A percentile compares a stretch with the other conserved stretches of the same genome.
Conservation (phyloP, 1,284 basidiomycete species). For the Cutaneotrichosporon sp. region DNA sequence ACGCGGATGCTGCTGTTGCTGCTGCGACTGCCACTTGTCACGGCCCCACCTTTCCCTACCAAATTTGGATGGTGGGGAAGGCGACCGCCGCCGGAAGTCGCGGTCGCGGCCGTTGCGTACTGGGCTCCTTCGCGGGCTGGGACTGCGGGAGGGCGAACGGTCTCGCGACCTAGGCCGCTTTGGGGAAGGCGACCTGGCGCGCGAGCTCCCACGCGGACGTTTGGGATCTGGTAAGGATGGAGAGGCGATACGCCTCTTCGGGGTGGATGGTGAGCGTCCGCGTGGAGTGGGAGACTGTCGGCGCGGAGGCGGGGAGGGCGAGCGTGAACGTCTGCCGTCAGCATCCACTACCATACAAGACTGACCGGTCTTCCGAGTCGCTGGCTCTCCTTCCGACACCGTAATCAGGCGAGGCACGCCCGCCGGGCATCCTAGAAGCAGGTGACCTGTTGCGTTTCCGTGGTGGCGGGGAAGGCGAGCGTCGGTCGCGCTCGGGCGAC, state of each 20-base stretch:
- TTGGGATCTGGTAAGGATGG: constrained; percentile 17
- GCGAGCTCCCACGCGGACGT: constrained; percentile 15
- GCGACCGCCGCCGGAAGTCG: background rate
- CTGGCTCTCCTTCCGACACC: constrained; percentile 5
- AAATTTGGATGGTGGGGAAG: background rate
- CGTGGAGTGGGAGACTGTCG: background rate
- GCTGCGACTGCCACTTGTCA: constrained; percentile 8
- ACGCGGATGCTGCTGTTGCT: background rate
- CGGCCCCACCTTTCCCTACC: background rate
- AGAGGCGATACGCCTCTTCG: constrained; percentile 17
- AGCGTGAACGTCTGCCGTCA: constrained; percentile 9
- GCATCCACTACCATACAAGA: background rate
- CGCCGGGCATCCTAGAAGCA: background rate
- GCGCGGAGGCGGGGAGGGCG: background rate
- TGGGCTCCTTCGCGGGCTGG: constrained; percentile 1
- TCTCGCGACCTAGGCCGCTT: background rate
- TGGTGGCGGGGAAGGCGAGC: constrained; percentile 8
- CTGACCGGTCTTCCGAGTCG: constrained; percentile 17
- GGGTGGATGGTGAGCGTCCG: background rate
- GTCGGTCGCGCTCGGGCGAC: background rate
- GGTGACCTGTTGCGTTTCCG: background rate
- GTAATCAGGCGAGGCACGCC: constrained; percentile 12
- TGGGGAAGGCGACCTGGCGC: constrained; percentile 10
- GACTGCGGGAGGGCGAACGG: background rate
- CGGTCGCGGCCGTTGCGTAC: constrained; percentile 9